These are phyloP conservation scores for Aspergillus sclerotiicarbonarius DNA, from an alignment of 495 filamentous ascomycete species.

Conservation along the genomic window DNA sequence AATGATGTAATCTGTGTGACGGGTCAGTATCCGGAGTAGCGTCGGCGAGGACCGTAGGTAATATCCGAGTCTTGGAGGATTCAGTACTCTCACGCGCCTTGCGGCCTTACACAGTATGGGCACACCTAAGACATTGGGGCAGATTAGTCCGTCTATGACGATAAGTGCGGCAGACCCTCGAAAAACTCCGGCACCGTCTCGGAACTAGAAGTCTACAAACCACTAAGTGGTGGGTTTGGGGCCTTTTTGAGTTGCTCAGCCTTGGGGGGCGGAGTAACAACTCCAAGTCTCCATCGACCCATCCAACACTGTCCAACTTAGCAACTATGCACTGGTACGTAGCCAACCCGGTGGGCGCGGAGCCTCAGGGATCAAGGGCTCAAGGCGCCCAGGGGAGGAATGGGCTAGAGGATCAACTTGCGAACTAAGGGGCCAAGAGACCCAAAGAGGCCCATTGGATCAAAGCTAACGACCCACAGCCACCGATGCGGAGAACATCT, in stretches of 20 bases:
- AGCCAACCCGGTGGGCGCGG: neutral
- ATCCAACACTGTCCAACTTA: too few relatives aligned
- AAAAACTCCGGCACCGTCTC: too few relatives aligned
- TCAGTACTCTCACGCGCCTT: too few relatives aligned
- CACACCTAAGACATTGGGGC: too few relatives aligned
- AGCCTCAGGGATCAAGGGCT: neutral
- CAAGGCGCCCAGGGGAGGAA: neutral
- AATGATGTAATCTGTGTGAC: too few relatives aligned
- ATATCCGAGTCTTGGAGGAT: too few relatives aligned
- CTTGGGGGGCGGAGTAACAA: constrained; percentile 15
- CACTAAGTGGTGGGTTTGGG: neutral
- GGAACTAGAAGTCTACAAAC: neutral
- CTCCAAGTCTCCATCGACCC: neutral
- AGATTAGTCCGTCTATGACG: too few relatives aligned
- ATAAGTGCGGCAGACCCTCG: too few relatives aligned
- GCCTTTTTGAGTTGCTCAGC: constrained; percentile 24
- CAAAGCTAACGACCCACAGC: neutral
- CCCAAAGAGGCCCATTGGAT: neutral
- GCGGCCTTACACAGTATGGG: too few relatives aligned
- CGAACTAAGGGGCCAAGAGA: neutral
- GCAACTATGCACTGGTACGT: too few relatives aligned
- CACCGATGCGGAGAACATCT: neutral
- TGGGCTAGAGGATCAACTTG: neutral
- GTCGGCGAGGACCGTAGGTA: too few relatives aligned
- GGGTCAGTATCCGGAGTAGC: too few relatives aligned